A percentile compares a stretch with the other conserved stretches of the same genome.
Conservation (phyloP, 2,329 filamentous ascomycete species). For the Colletotrichum caudatum region DNA sequence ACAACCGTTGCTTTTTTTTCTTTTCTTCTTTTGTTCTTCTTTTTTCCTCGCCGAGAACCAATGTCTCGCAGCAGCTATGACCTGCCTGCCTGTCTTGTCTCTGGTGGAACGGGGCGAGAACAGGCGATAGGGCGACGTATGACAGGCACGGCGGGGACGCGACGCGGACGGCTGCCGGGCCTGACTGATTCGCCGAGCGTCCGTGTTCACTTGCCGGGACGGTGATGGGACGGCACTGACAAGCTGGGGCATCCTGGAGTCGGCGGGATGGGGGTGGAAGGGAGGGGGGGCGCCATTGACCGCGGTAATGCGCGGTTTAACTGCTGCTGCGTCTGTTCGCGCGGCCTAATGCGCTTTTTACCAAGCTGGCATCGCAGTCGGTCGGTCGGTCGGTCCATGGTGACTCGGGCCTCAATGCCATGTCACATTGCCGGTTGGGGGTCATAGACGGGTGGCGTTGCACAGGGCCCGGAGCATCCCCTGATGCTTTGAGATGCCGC, state of each 20-base stretch:
- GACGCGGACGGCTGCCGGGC: neutral
- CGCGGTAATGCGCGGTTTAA: conserved; percentile 13
- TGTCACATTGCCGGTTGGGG: conserved; percentile 14
- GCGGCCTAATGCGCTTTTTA: neutral
- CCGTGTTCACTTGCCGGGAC: conserved; percentile 28
- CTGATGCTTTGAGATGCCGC: conserved; percentile 1
- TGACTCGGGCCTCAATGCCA: conserved; percentile 15
- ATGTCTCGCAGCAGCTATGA: conserved; percentile 35
- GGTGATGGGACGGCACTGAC: conserved; percentile 33
- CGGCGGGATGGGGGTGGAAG: neutral
- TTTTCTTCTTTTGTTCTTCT: too few relatives aligned
- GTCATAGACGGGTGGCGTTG: neutral
- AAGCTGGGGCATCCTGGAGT: conserved; percentile 36
- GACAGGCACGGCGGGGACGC: conserved; percentile 1
- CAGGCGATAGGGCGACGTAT: conserved; percentile 5
- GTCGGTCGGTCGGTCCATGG: conserved; percentile 1
- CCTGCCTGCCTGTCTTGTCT: neutral
- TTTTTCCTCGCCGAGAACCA: conserved; percentile 15
- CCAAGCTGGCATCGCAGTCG: conserved; percentile 9
- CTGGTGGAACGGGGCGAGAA: neutral
- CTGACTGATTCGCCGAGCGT: conserved; percentile 33
- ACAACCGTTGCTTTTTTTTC: conserved; percentile 24
- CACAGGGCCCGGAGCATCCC: neutral
- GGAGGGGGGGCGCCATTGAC: neutral
- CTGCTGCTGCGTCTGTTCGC: conserved; percentile 31